Evolutionary conservation across 1,284 basidiomycete genomes (phyloP), one percentile per base, ranked within the genome.

Genomic region (Tetrapyrgos nigripes): DNA sequence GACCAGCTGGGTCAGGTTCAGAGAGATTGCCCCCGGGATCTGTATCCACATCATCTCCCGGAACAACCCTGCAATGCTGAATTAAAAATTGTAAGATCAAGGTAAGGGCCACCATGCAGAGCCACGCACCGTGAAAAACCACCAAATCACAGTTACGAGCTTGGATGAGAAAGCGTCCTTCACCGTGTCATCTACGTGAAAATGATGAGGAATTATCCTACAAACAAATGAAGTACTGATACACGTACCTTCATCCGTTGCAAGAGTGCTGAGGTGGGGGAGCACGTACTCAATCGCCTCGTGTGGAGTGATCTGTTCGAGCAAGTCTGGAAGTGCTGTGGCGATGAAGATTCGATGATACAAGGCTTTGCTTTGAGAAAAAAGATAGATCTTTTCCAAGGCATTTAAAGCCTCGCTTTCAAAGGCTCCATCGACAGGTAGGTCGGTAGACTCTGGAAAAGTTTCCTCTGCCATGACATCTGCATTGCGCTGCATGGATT

Each of bases 221-320:
- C n/a, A 50, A 52, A 46, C 26, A 21, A 44, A 61, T 45, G 28
- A 35, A 54, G 23, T 23, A 50, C 51, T 57, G 33, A 57, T 47
- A 56, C 28, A 79, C 79, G 50, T 64, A 92, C 92, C 92, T 72
- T 93, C 87, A 70, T 98, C 96, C 73, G 92, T 88, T 2, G 93
- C 94, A 29, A 98, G 86, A 24, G 87, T 87, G 54, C 88, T 92
- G 59, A 99, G 84, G 19, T 98, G 83, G 1, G 96, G 96, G 13
- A 98, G 80, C 51, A 99, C 93, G 72, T 97, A 99, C 73, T 96
- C 93, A 66, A 96, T 90, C 2, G 94, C 95, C 66, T 98, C 97
- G 62, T 86, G 86, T 2, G 97, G 90, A 27, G 91, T 84, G 52
- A 96, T 89, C 51, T 89, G 86, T 53, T 85, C 80, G 14, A 94